Evolutionary conservation across 2,329 filamentous ascomycete species (phyloP).

Genomic region (Aureobasidium melanogenum): DNA sequence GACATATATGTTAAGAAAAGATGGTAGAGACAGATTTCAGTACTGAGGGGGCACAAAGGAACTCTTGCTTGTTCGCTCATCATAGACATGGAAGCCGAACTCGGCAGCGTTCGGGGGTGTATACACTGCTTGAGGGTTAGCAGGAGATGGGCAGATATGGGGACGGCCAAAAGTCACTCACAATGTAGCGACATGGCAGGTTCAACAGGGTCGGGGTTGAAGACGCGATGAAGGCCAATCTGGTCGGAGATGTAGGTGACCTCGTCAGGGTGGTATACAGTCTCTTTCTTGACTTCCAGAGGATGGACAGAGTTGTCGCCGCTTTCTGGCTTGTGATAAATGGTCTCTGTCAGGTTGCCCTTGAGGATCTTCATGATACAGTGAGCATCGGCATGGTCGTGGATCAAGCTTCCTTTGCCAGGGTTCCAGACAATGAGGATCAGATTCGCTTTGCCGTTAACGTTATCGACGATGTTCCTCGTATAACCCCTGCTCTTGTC

Average conservation of each 20-base stretch:
- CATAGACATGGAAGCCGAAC: conserved; percentile 73
- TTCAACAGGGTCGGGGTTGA: conserved; percentile 61
- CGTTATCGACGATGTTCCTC: conserved; percentile 79
- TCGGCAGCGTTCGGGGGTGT: conserved; percentile 83
- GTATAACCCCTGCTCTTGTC: conserved; percentile 67
- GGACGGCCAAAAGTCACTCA: conserved; percentile 28
- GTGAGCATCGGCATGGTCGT: conserved; percentile 72
- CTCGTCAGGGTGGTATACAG: conserved; percentile 58
- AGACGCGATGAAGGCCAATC: conserved; percentile 75
- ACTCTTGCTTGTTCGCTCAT: conserved; percentile 64
- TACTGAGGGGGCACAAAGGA: conserved; percentile 46
- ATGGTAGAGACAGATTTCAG: neutral
- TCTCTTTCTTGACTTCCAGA: conserved; percentile 58
- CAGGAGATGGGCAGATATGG: neutral
- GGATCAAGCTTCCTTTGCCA: conserved; percentile 72
- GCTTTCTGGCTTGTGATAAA: conserved; percentile 51
- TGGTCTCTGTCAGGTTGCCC: conserved; percentile 70
- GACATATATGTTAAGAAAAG: neutral
- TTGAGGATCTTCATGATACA: conserved; percentile 85
- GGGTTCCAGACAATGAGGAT: conserved; percentile 85
- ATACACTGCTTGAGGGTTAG: conserved; percentile 46
- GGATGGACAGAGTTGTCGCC: conserved; percentile 21
- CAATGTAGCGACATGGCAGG: conserved; percentile 77
- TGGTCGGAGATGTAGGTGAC: conserved; percentile 88
- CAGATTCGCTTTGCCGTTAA: conserved; percentile 75